Evolutionary conservation across 2,329 filamentous ascomycete genomes (phyloP), one percentile per base, ranked within the genome.

Genomic region (Beauveria varroae): DNA sequence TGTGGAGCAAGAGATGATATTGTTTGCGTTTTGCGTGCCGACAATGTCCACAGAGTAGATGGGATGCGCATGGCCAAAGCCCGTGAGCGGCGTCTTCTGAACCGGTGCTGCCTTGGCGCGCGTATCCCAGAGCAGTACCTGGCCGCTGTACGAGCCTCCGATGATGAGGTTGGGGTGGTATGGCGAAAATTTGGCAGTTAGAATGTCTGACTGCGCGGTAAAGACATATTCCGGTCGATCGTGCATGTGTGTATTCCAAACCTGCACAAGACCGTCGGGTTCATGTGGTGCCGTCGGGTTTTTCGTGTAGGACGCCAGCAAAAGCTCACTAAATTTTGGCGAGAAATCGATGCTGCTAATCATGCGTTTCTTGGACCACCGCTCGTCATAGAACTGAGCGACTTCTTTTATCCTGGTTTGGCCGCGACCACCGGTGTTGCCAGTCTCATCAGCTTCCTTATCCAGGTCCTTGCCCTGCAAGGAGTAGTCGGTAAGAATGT

Each of bases 301-400:
- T 77, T 98, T 99, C 61, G 95, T 99, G 75, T 99, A 98, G 4
- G 95, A 91, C 34, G 95, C 93, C 53, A 98, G 85, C 52, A 99
- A 81, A 41, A 99, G 84, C 75, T 99, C 95, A 28, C 90, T 91
- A 70, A 95, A 96, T 79, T 96, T 96, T 59, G 91, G 90, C 50
- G 93, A 98, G 75, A 97, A 99, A 76, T 93, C 90, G 68, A 99
- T 86, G 69, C 92, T 90, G 72, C 91, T 97, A 71, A 99, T 89
- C 89, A 97, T 97, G 66, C 93, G 88, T 78, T 97, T 96, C 79
- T 96, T 96, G 70, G 91, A 96, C 90, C 93, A 97, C 72, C 92
- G 85, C 64, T 96, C 90, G 70, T 97, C 93, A 75, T 90, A 96
- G 74, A 98, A 97, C 69, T 97, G 93, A 41, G 89, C 87, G 54